Conservation (phyloP, 2,329 filamentous ascomycete genomes). For the Trichoderma sp. region DNA sequence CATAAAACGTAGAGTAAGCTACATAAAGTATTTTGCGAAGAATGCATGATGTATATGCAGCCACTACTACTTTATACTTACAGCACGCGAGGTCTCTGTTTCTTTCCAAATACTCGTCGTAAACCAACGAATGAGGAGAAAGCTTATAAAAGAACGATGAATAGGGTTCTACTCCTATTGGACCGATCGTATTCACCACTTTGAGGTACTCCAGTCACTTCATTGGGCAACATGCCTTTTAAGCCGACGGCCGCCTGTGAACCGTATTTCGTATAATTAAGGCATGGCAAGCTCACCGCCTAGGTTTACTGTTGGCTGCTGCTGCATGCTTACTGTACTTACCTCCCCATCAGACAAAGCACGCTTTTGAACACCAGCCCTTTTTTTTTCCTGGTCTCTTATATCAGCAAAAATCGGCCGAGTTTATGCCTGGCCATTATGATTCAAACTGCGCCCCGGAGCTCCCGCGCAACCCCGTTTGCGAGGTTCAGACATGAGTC, state of each 20-base stretch:
- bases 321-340: neutral
- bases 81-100: neutral
- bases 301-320: neutral
- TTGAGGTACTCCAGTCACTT: conserved; percentile 1
- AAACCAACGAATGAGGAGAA: neutral
- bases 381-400: neutral
- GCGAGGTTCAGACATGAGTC: neutral
- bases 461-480: neutral
- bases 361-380: neutral
- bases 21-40: neutral
- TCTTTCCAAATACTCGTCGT: neutral
- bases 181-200: neutral
- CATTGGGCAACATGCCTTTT: neutral
- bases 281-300: neutral
- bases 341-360: neutral
- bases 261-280: neutral
- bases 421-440: neutral
- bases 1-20: neutral
- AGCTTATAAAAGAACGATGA: neutral
- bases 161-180: neutral
- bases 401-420: neutral
- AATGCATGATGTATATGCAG: neutral
- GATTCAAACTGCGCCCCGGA: neutral
- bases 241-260: neutral
- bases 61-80: neutral